These are phyloP conservation scores for Dictyostelium firmibasis DNA, from an alignment of 78 protist genomes.

Conservation along the genomic window DNA sequence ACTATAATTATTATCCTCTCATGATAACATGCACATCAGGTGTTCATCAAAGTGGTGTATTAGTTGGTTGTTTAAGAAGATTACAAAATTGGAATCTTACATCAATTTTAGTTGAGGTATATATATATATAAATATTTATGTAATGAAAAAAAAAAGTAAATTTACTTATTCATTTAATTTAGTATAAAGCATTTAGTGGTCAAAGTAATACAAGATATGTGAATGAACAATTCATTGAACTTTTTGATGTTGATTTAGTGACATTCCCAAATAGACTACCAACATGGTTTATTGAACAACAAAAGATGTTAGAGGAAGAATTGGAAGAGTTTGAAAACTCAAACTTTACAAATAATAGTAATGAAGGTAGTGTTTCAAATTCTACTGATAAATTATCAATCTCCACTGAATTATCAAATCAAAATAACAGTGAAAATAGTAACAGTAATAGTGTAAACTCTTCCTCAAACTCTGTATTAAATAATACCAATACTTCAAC, in stretches of 20 bases:
- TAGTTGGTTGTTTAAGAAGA: conserved; percentile 91
- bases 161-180: neutral
- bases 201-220: conserved; percentile 79
- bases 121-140: neutral
- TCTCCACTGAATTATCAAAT: neutral
- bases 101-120: conserved; percentile 86
- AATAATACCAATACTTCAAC: neutral
- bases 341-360: neutral
- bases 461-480: neutral
- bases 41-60: conserved; percentile 87
- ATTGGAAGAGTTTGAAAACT: conserved; percentile 4
- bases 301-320: conserved; percentile 42
- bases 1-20: conserved; percentile 84
- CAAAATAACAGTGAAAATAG: neutral
- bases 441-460: neutral
- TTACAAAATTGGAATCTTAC: conserved; percentile 90
- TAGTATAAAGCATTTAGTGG: conserved; percentile 76
- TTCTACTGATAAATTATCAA: neutral
- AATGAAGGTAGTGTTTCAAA: neutral
- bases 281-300: conserved; percentile 86
- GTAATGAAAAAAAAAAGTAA: neutral
- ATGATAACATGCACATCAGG: conserved; percentile 91
- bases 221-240: conserved; percentile 97
- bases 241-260: conserved; percentile 96
- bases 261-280: conserved; percentile 82